A percentile compares a stretch with the other conserved stretches of the same genome.
These are phyloP conservation scores for Lipomyces spencermartinsiae DNA, from an alignment of 805 yeast genomes.

Conservation along the genomic window DNA sequence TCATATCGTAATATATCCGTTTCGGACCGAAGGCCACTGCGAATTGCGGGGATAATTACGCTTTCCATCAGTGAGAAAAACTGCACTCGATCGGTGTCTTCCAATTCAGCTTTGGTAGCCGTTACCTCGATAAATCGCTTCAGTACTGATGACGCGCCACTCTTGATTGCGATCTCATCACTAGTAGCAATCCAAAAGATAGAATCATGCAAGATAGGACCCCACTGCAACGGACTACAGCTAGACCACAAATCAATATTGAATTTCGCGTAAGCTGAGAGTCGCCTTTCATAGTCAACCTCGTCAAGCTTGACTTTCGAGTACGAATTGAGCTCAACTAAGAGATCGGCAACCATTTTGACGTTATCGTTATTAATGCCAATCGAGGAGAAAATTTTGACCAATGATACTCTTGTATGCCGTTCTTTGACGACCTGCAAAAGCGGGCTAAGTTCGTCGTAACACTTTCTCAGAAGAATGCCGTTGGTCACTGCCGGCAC, in stretches of 20 bases:
- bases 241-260: conserved; percentile 59
- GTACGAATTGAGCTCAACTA: conserved; percentile 73
- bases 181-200: conserved; percentile 77
- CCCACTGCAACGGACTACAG: conserved; percentile 69
- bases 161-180: conserved; percentile 78
- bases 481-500: conserved; percentile 45
- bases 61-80: conserved; percentile 50
- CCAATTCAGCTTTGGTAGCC: conserved; percentile 47
- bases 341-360: conserved; percentile 56
- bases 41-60: conserved; percentile 67
- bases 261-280: conserved; percentile 68
- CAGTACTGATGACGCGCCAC: conserved; percentile 72
- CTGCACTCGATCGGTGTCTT: conserved; percentile 48
- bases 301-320: conserved; percentile 67
- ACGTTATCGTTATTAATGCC: conserved; percentile 58
- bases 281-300: conserved; percentile 77
- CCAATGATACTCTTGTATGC: conserved; percentile 65
- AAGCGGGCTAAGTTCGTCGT: conserved; percentile 59
- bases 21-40: conserved; percentile 66
- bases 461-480: conserved; percentile 52
- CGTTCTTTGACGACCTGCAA: conserved; percentile 65
- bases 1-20: conserved; percentile 74
- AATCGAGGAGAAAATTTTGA: conserved; percentile 63
- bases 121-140: conserved; percentile 67
- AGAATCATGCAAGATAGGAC: conserved; percentile 72